phyloP scores from a whole-genome alignment of 75 land plant genomes.

The Cunninghamia lanceolata region DNA sequence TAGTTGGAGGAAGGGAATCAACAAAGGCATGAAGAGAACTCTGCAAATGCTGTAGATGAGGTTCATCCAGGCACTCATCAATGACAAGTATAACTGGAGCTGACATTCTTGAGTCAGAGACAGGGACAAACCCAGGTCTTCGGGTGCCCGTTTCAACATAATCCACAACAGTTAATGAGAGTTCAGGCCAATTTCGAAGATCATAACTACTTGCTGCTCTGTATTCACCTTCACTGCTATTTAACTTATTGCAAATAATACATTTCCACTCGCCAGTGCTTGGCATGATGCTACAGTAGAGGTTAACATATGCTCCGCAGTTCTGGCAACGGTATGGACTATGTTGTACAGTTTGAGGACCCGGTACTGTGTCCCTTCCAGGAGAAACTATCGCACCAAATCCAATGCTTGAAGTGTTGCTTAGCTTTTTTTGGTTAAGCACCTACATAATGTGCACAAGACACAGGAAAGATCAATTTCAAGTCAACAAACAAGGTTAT shows the following conservation, averaged over 20 bases:
- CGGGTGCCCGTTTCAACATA: constrained; percentile 74
- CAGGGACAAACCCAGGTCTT: constrained; percentile 82
- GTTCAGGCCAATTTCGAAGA: constrained; percentile 72
- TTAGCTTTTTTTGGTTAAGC: constrained; percentile 74
- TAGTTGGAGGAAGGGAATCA: constrained; percentile 76
- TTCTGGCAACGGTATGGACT: constrained; percentile 79
- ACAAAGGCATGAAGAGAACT: constrained; percentile 94
- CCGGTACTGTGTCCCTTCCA: constrained; percentile 72
- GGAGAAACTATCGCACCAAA: constrained; percentile 96
- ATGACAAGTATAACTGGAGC: constrained; percentile 86
- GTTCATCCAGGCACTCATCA: constrained; percentile 91
- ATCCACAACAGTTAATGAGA: constrained; percentile 78
- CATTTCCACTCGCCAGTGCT: constrained; percentile 94
- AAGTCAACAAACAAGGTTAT: background rate
- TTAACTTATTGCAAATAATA: constrained; percentile 74
- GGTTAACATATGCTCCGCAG: constrained; percentile 92
- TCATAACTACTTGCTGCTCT: constrained; percentile 65
- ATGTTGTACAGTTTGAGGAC: constrained; percentile 72
- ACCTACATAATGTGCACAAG: constrained; percentile 33
- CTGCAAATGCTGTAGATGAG: constrained; percentile 89
- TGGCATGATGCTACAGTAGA: constrained; percentile 63
- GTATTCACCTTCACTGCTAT: constrained; percentile 90
- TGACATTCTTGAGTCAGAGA: constrained; percentile 76
- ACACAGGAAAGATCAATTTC: constrained; percentile 1
- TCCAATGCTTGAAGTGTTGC: constrained; percentile 79